Conservation (phyloP, 495 filamentous ascomycete genomes). For the Aspergillus egyptiacus region DNA sequence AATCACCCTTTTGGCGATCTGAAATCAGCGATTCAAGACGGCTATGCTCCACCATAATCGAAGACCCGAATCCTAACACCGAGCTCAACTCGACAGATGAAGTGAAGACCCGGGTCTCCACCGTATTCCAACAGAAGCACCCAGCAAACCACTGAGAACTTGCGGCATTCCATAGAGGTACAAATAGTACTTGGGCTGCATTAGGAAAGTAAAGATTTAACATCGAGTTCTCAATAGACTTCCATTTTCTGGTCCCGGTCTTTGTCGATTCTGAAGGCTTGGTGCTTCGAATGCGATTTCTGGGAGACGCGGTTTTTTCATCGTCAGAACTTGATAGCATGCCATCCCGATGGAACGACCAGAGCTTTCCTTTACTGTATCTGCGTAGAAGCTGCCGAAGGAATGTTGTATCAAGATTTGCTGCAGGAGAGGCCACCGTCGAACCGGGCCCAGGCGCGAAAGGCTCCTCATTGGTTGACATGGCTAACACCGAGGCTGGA, state of each 20-base stretch:
- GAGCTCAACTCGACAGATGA: constrained; percentile 42
- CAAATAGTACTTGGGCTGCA: constrained; percentile 41
- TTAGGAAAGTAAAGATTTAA: constrained; percentile 44
- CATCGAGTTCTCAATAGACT: constrained; percentile 35
- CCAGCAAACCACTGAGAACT: constrained; percentile 64
- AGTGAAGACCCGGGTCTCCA: constrained; percentile 38
- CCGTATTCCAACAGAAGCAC: constrained; percentile 55
- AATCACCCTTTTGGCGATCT: constrained; percentile 62
- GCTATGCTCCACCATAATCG: constrained; percentile 62
- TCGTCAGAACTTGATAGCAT: constrained; percentile 39
- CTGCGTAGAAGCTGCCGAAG: constrained; percentile 48
- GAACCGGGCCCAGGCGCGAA: constrained; percentile 35
- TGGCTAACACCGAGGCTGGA: constrained; percentile 34
- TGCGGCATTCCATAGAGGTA: constrained; percentile 66
- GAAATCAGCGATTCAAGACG: constrained; percentile 54
- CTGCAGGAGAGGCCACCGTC: constrained; percentile 26
- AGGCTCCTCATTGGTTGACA: constrained; percentile 35
- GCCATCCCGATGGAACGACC: constrained; percentile 55
- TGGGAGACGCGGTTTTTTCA: constrained; percentile 25
- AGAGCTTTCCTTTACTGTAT: constrained; percentile 59
- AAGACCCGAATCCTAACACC: constrained; percentile 59
- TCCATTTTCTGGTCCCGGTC: constrained; percentile 33
- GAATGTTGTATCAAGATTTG: constrained; percentile 36
- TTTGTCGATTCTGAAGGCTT: constrained; percentile 30
- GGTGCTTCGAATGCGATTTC: constrained; percentile 10